These are phyloP conservation scores for Solanum medicagineum DNA, from an alignment of 257 asterid genomes.

Conservation along the genomic window DNA sequence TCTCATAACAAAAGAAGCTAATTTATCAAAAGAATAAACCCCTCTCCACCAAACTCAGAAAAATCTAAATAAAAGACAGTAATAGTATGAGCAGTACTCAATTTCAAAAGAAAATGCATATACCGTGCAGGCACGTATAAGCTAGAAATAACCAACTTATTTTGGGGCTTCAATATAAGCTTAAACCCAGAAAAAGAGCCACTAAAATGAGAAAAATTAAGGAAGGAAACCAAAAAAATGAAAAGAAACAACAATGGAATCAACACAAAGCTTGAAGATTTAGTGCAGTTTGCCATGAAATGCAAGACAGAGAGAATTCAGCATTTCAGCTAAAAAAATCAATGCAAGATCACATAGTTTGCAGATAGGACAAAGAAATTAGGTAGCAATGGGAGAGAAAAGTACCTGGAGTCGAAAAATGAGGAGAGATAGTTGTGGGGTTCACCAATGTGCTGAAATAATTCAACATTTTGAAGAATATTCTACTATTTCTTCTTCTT, in stretches of 20 bases:
- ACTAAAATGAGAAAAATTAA: not conserved
- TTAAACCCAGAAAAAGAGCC: not conserved
- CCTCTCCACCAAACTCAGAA: not conserved
- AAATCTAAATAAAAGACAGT: not conserved
- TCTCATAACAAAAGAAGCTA: not conserved
- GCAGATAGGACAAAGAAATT: not conserved
- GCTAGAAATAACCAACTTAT: not conserved
- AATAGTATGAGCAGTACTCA: not conserved
- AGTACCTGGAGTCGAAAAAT: not conserved
- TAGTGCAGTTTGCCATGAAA: not conserved
- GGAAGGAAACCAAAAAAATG: not conserved
- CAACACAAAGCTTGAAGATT: not conserved
- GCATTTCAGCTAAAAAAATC: not conserved
- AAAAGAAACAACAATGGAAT: not conserved
- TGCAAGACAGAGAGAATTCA: not conserved
- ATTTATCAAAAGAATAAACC: not conserved
- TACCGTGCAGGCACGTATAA: not conserved
- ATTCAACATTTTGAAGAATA: not conserved
- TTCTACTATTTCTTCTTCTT: too few relatives aligned
- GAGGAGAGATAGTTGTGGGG: not conserved
- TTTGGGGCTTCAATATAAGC: not conserved
- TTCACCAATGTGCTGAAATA: not conserved
- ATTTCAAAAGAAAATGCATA: not conserved
- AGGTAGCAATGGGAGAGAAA: not conserved
- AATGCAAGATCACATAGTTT: not conserved